Evolutionary conservation across 139 green algal genomes (phyloP).

Genomic region (Edaphochlamys debaryana): DNA sequence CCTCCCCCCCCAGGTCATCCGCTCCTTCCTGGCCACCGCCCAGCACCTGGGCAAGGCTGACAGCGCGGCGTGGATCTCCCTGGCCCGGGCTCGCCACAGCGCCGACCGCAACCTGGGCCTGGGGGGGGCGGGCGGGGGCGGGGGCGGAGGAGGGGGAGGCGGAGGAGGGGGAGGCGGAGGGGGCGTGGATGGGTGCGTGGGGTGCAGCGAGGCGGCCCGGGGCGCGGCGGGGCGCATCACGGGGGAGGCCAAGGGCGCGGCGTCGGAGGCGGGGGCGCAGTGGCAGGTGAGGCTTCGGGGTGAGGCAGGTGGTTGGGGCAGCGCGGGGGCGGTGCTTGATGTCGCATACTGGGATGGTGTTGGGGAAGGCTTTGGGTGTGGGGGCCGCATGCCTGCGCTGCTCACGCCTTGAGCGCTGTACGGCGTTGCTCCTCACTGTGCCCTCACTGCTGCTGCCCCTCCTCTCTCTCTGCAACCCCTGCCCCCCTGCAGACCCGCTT

Average conservation of each 20-base stretch:
- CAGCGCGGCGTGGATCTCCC: background rate
- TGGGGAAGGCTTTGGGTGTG: no score
- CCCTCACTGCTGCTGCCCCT: no score
- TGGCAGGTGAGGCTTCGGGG: conserved; percentile 34
- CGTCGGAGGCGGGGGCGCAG: conserved; percentile 13
- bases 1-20: conserved; percentile 15
- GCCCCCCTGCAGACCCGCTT: no score
- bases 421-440: no score
- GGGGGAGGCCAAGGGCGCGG: conserved; percentile 40
- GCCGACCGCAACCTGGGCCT: background rate
- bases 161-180: background rate
- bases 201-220: background rate
- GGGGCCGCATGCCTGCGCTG: no score
- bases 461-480: no score
- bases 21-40: background rate
- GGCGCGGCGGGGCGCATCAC: conserved; percentile 11
- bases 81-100: background rate
- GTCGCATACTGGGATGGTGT: no score
- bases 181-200: background rate
- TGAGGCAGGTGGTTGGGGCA: no score
- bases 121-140: no score
- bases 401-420: no score
- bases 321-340: no score
- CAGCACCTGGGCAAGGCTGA: conserved; percentile 4
- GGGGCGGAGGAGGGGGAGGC: background rate